These are phyloP conservation scores for Russula olivacea DNA, from an alignment of 768 basidiomycete species.

Conservation along the genomic window DNA sequence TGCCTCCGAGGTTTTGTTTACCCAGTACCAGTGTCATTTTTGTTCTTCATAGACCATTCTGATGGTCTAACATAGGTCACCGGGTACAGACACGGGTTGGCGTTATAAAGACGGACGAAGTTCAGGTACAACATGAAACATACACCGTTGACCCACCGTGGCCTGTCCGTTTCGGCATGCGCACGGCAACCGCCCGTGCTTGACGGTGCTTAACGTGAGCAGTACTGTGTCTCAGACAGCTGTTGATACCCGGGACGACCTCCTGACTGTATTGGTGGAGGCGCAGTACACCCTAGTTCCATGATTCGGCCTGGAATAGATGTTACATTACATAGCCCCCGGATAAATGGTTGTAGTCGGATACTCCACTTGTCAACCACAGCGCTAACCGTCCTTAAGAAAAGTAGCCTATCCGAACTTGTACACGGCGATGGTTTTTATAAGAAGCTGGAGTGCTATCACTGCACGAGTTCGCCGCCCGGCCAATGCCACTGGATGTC, in stretches of 20 bases:
- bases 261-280: constrained; percentile 1
- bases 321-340: not conserved
- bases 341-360: not conserved
- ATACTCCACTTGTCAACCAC: not conserved
- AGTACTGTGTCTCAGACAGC: not conserved
- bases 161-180: not conserved
- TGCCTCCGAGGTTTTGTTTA: too few relatives aligned
- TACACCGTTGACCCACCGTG: not conserved
- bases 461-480: not conserved
- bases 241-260: not conserved
- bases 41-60: too few relatives aligned
- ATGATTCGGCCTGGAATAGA: not conserved
- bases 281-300: not conserved
- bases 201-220: not conserved
- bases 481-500: too few relatives aligned
- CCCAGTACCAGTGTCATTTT: too few relatives aligned
- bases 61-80: too few relatives aligned
- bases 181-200: not conserved
- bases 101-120: not conserved
- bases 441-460: not conserved
- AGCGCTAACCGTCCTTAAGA: not conserved
- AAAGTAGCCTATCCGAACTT: too few relatives aligned
- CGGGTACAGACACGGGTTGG: not conserved
- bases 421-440: not conserved
- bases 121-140: constrained; percentile 6